phyloP scores from a whole-genome alignment of 495 filamentous ascomycete genomes.

The Penicillium desertorum region DNA sequence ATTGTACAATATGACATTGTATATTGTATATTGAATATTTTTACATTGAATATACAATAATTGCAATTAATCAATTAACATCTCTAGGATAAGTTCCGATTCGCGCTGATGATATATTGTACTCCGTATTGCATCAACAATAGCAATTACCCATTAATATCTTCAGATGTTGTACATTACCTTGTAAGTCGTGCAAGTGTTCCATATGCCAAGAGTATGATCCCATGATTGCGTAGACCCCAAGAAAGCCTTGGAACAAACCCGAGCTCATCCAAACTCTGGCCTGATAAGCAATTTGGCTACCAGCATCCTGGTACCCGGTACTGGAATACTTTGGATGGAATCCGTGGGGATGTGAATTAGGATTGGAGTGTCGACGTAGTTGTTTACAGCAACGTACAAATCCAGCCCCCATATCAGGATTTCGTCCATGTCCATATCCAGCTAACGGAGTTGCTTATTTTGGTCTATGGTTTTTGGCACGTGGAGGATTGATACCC shows the following conservation, averaged over 20 bases:
- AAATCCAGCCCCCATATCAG: neutral
- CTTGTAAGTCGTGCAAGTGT: neutral
- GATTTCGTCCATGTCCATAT: neutral
- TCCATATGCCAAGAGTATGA: slow-evolving; percentile 4
- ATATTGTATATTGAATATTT: neutral
- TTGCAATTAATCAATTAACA: neutral
- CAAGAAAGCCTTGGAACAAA: neutral
- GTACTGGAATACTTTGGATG: slow-evolving; percentile 1
- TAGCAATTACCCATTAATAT: neutral
- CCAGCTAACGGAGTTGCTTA: neutral
- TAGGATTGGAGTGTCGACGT: neutral
- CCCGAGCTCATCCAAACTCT: neutral
- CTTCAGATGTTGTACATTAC: neutral
- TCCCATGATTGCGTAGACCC: slow-evolving; percentile 12
- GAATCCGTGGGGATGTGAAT: neutral
- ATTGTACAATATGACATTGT: neutral
- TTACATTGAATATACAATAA: neutral
- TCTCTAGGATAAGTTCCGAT: neutral
- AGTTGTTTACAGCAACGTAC: neutral
- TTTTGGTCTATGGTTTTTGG: neutral
- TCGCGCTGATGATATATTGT: neutral
- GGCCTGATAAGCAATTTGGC: slow-evolving; percentile 1
- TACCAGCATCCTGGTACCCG: slow-evolving; percentile 1
- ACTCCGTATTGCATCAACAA: neutral
- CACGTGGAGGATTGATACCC: neutral